Evolutionary conservation across 2,329 filamentous ascomycete species (phyloP), one percentile per base, ranked within the genome.

Genomic region (Penicillium sp.): DNA sequence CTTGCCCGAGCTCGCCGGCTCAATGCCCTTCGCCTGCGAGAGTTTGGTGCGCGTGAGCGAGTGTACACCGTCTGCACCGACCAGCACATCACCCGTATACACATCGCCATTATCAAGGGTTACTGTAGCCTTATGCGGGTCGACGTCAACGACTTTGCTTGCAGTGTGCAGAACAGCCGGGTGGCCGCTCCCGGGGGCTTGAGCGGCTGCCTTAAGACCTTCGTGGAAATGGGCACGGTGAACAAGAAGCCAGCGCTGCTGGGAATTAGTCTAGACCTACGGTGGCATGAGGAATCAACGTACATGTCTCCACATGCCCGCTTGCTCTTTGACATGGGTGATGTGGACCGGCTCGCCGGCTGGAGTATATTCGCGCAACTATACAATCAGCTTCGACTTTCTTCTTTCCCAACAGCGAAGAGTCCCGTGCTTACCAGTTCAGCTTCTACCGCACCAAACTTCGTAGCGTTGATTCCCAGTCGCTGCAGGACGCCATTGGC

Each of bases 31-130:
- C 17, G 24, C 39, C 5, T 49, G 47, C 2, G 40, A 62, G 51
- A 73, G 48, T 54, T 62, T 51, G 46, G 66, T 59, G 60, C 61
- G 55, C 2, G 64, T 58, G 4, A 62, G 49, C 0, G 69, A 71
- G 43, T 77, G 70, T 3, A 83, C 79, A 0, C 82, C 82, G 54
- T 84, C 82, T 0, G 81, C 82, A 2, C 80, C 82, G 3, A 84
- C 55, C 2, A 84, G 58, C 0, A 84, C 51, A 54, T 85, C 81
- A 4, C 76, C 78, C 1, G 70, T 56, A 7, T 79, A 59, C 1
- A 59, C 61, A 0, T 72, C 66, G 0, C 80, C 81, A 36, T 76
- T 70, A 3, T 75, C 75, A 1, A 84, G 72, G 1, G 67, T 75
- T 0, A 84, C 57, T 0, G 67, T 75, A 1, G 72, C 77, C 2